A percentile compares a stretch with the other conserved stretches of the same genome.
Conservation (phyloP, 192 early-diverging fungal genomes). For the Allomyces javanicus region DNA sequence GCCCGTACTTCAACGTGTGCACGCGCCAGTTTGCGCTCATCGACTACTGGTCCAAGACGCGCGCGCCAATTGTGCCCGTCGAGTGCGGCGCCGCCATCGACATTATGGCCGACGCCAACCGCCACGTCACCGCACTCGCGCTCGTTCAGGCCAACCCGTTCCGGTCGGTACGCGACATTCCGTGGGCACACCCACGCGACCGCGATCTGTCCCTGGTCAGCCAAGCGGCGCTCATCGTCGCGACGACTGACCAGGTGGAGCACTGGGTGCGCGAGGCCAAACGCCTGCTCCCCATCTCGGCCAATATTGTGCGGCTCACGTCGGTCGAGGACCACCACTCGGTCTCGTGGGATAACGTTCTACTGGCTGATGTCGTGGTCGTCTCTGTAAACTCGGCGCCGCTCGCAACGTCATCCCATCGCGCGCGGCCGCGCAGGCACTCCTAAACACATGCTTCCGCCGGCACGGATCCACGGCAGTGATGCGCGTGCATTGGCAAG, state of each 20-base stretch:
- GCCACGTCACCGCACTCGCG: background rate
- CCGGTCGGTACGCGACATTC: background rate
- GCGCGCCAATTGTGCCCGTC: background rate
- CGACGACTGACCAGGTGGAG: too few species aligned
- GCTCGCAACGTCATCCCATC: too few species aligned
- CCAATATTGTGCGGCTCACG: background rate
- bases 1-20: too few species aligned
- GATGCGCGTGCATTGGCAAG: background rate
- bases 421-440: background rate
- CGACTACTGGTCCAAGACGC: too few species aligned
- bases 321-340: background rate
- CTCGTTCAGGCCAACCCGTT: background rate
- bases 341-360: background rate
- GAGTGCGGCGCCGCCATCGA: background rate
- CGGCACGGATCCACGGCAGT: background rate
- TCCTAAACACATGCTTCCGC: background rate
- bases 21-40: too few species aligned
- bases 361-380: background rate
- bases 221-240: too few species aligned
- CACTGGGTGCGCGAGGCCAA: too few species aligned
- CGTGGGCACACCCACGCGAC: too few species aligned
- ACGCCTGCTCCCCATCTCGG: background rate
- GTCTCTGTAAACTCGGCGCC: background rate
- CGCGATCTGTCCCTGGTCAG: too few species aligned
- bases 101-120: background rate